Conservation (phyloP, 768 basidiomycete species). For the Boletus vermiculosoides region DNA sequence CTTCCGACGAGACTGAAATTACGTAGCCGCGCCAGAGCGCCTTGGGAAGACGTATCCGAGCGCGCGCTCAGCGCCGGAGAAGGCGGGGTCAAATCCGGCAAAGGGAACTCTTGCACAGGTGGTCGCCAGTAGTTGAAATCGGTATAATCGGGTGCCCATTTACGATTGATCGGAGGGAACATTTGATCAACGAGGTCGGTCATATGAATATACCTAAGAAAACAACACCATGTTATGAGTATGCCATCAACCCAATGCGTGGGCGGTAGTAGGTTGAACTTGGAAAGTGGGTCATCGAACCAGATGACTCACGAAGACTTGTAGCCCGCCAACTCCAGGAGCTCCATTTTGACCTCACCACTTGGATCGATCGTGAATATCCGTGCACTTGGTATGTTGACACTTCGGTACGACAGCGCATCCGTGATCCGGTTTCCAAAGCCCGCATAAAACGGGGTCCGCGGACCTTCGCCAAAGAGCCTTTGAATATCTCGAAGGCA, state of each 20-base stretch:
- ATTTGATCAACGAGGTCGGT: conserved; percentile 99
- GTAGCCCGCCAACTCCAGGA: conserved; percentile 95
- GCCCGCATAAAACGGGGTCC: conserved; percentile 91
- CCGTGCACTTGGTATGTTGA: conserved; percentile 88
- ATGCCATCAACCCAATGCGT: neutral
- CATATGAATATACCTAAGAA: conserved; percentile 90
- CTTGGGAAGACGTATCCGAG: conserved; percentile 79
- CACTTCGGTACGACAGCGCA: conserved; percentile 94
- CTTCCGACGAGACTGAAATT: conserved; percentile 74
- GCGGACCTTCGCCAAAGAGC: conserved; percentile 70
- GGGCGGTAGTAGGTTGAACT: neutral
- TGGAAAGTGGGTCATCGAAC: neutral
- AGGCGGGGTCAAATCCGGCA: conserved; percentile 81
- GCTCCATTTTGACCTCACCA: conserved; percentile 95
- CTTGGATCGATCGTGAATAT: conserved; percentile 97
- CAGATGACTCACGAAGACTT: conserved; percentile 76
- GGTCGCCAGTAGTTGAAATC: conserved; percentile 97
- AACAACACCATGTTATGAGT: neutral
- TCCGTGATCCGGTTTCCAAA: conserved; percentile 99
- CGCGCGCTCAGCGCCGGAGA: conserved; percentile 94
- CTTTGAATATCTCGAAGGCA: conserved; percentile 93
- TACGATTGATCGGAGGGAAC: conserved; percentile 94
- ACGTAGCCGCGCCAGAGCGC: conserved; percentile 69
- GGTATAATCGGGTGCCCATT: conserved; percentile 87
- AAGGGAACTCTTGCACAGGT: conserved; percentile 70